Base-by-base conservation (phyloP, 768 basidiomycete genomes). In the Auricularia heimuer region DNA sequence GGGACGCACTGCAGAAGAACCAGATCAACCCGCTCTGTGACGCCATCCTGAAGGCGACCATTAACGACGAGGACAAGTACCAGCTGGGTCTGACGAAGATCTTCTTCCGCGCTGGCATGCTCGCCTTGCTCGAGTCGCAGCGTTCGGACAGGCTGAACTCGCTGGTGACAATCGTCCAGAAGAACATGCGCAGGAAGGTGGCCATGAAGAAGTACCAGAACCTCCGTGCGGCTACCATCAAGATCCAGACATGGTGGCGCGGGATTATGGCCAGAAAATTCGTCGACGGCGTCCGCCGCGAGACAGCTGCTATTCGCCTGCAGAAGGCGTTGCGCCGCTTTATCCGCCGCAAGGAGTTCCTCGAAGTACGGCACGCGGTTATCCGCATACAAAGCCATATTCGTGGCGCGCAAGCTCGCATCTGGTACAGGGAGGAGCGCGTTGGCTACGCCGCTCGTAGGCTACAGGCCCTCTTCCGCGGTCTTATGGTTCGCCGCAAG, bases 71-170 rank as follows among this genome's bases (percentile, higher is more conserved):
- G 6, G 95, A 98, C 81, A 98, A 96, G 80, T 97, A 94, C 76
- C 97, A 99, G 77, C 87, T 88, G 71, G 97, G 97, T 70, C 82
- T 94, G 35, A 98, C 92, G 34, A 99, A 99, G 78, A 98, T 99
- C 69, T 99, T 99, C 80, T 98, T 99, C 83, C 86, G 97, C 66
- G 95, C 97, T 12, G 97, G 97, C 68, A 98, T 98, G 94, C 88
- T 99, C 64, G 96, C 97, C 34, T 90, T 90, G 4, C 82, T 99
- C 56, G 97, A 99, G 77, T 85, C 92, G 16, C 81, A 95, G 64
- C 90, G 97, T 47, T 87, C 94, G 6, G 87, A 90, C 66, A 82
- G 91, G 66, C 83, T 98, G 63, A 95, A 96, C 72, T 80, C 87
- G 24, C 85, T 99, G 77, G 93, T 95, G 67, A 97, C 94, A 12